Evolutionary conservation across 2,329 filamentous ascomycete genomes (phyloP).

Genomic region (Aspergillus hiratsukae): DNA sequence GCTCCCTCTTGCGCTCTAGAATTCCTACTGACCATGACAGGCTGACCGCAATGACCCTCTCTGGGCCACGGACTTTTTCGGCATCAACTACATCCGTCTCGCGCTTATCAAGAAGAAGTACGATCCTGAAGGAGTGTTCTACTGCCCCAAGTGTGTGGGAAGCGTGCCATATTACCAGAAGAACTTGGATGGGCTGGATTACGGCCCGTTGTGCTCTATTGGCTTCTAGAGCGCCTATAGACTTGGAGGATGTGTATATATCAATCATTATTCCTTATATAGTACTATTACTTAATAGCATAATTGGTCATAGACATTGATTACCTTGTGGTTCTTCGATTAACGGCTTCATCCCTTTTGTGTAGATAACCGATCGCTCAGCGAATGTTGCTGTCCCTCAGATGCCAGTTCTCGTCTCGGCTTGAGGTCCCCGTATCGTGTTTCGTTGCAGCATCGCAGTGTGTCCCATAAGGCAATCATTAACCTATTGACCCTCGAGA

Average conservation of each 20-base stretch:
- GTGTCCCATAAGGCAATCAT: no score
- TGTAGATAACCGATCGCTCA: no score
- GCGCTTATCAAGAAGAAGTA: conserved; percentile 12
- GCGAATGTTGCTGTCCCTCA: no score
- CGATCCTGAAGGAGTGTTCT: conserved; percentile 11
- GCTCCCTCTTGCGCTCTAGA: background rate
- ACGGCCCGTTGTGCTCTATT: conserved; percentile 7
- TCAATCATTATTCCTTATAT: background rate
- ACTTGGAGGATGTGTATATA: background rate
- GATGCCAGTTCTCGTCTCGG: no score
- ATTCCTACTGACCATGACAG: background rate
- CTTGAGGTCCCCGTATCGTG: no score
- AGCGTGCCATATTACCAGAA: conserved; percentile 3
- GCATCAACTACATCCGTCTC: conserved; percentile 4
- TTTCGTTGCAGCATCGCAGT: no score
- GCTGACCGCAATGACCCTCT: conserved; percentile 14
- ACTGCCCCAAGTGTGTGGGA: conserved; percentile 14
- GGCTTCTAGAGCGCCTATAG: conserved; percentile 10
- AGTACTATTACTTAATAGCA: background rate
- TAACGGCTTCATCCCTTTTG: no score
- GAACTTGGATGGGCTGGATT: background rate
- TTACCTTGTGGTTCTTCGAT: background rate
- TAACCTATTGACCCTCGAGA: no score
- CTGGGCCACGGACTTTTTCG: conserved; percentile 13
- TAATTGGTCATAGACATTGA: background rate